Evolutionary conservation across 2,329 filamentous ascomycete species (phyloP).

Genomic region (Piedraia hortae): DNA sequence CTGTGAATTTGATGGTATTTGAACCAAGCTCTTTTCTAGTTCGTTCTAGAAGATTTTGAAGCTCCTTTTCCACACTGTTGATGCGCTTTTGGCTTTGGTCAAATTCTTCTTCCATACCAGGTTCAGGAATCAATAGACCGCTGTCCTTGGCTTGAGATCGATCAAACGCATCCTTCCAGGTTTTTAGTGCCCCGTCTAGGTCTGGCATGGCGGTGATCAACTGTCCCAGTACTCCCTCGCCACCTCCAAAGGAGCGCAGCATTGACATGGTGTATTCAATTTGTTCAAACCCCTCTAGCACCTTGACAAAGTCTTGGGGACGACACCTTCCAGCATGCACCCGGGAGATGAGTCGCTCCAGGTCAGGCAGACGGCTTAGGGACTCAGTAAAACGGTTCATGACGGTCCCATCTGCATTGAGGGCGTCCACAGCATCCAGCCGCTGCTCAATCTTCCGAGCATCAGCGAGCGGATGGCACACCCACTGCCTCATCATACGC

Average conservation of each 20-base stretch:
- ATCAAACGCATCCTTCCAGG: slow-evolving; percentile 85
- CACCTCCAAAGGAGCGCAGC: slow-evolving; percentile 43
- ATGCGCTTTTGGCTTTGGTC: slow-evolving; percentile 58
- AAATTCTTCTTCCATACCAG: slow-evolving; percentile 74
- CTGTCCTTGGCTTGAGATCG: slow-evolving; percentile 49
- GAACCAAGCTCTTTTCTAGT: slow-evolving; percentile 50
- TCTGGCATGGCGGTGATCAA: slow-evolving; percentile 70
- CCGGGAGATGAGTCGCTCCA: slow-evolving; percentile 79
- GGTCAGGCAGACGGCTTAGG: slow-evolving; percentile 71
- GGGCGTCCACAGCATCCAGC: slow-evolving; percentile 73
- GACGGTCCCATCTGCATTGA: slow-evolving; percentile 57
- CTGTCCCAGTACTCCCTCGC: slow-evolving; percentile 58
- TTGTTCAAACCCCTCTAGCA: slow-evolving; percentile 88
- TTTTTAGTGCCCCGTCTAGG: slow-evolving; percentile 41
- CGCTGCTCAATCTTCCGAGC: slow-evolving; percentile 72
- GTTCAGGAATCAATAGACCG: slow-evolving; percentile 59
- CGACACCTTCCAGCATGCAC: slow-evolving; percentile 81
- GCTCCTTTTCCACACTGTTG: slow-evolving; percentile 42
- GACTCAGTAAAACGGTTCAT: slow-evolving; percentile 74
- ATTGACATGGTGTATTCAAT: slow-evolving; percentile 84
- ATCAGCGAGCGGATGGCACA: slow-evolving; percentile 81
- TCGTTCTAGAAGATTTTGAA: slow-evolving; percentile 42
- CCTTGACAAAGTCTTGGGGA: slow-evolving; percentile 73
- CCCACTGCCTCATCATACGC: slow-evolving; percentile 84
- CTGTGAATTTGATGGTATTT: slow-evolving; percentile 27